Evolutionary conservation across 495 filamentous ascomycete species (phyloP), one percentile per base, ranked within the genome.

Genomic region (Trichocladium uniseriatum): DNA sequence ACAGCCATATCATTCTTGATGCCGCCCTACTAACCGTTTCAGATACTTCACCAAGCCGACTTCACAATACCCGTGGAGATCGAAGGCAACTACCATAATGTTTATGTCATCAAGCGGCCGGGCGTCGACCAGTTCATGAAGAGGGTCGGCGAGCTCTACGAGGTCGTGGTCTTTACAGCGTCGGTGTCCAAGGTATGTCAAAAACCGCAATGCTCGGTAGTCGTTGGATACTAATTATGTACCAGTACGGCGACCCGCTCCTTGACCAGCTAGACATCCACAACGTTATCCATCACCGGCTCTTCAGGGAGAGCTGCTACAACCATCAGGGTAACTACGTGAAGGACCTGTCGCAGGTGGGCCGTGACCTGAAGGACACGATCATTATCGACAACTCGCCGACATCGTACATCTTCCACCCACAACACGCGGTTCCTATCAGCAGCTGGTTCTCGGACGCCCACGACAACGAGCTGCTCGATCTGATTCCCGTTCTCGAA

Each of bases 361-460:
- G 92, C 41, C 86, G 92, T 45, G 89, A 99, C 68, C 82, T 99
- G 40, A 85, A 84, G 58, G 92, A 97, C 61, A 97, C 91, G 3
- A 99, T 99, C 63, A 99, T 99, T 63, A 99, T 99, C 61, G 92
- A 99, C 71, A 99, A 99, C 69, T 97, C 92, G 19, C 94, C 92
- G 15, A 99, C 94, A 14, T 95, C 90, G 18, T 99, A 99, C 69
- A 97, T 97, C 60, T 99, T 99, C 75, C 92, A 99, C 59, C 92
- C 94, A 13, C 91, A 99, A 72, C 92, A 99, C 67, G 92, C 92
- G 49, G 92, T 99, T 38, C 92, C 92, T 19, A 99, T 99, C 71
- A 96, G 91, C 78, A 96, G 91, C 77, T 99, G 92, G 92, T 99
- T 99, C 74, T 96, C 90, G 60, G 92, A 99, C 71, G 92, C 94